These are phyloP conservation scores for Quercus phellos DNA, from an alignment of 331 rosid species.

Conservation along the genomic window DNA sequence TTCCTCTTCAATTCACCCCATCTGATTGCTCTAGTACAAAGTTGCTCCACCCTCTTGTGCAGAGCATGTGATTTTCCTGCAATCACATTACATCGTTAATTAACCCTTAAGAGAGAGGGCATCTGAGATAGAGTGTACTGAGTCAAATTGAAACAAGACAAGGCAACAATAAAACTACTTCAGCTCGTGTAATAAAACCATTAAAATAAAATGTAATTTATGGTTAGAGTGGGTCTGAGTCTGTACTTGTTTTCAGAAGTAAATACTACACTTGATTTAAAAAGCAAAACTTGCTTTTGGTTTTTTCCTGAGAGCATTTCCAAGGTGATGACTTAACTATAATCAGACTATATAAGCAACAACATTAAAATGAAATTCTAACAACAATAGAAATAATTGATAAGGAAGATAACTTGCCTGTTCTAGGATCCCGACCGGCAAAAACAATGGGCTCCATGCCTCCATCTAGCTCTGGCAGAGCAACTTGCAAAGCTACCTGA, in stretches of 20 bases:
- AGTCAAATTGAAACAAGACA: neutral
- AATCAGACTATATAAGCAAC: constrained; percentile 5
- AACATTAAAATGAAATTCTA: neutral
- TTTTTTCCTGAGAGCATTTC: neutral
- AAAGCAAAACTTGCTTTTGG: neutral
- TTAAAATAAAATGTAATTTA: neutral
- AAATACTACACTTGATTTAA: neutral
- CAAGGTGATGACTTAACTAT: neutral
- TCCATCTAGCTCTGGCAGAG: constrained; percentile 96
- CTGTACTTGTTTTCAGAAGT: neutral
- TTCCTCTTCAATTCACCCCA: constrained; percentile 90
- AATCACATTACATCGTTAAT: constrained; percentile 18
- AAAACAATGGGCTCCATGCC: constrained; percentile 98
- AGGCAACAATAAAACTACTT: neutral
- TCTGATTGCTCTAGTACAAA: constrained; percentile 85
- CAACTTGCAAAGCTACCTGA: constrained; percentile 97
- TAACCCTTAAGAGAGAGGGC: neutral
- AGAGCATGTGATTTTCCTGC: constrained; percentile 96
- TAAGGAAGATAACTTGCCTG: constrained; percentile 45
- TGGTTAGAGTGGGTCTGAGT: neutral
- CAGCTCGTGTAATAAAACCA: neutral
- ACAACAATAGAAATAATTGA: neutral
- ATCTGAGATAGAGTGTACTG: neutral
- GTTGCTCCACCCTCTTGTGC: constrained; percentile 93
- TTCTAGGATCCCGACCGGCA: constrained; percentile 93